Base-by-base conservation (phyloP, 768 basidiomycete species). In the Russula sp. region DNA sequence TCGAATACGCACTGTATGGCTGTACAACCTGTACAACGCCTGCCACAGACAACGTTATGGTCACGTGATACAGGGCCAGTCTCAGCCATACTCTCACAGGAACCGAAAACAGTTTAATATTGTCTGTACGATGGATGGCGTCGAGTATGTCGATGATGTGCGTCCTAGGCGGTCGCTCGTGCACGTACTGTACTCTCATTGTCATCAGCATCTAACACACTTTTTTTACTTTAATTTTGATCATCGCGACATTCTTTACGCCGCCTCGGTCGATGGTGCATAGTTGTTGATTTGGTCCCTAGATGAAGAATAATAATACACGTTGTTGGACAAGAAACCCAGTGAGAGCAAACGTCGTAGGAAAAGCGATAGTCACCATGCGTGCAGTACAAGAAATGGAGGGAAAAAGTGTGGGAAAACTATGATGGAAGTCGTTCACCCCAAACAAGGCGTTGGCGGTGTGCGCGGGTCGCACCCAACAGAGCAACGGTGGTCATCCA, bases 401-500 rank as follows among this genome's bases (percentile, higher is more conserved):
- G 22, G 20, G 10, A 28, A 50, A 18, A 18, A 2, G 26, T 16
- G 20, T 24, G 8, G 7, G 26, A 10, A 7, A 32, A 42, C 79
- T 73, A 91, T 49, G 85, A 88, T 81, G 90, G 87, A 62, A 92
- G 77, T 57, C 84, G 82, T 70, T 89, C 88, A 57, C 90, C 90
- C 88, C 89, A 92, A 16, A 92, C 83, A 24, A 90, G 81, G 46
- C 88, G 78, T 69, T 89, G 84, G 69, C 87, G 79, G 72, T 92
- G 87, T 24, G 89, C 90, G 44, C 85, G 79, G 65, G 88, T 87
- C 30, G 83, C 89, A 34, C 89, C 90, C 26, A 79, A 77, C 22
- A 88, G 71, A 0, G 84, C 82, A 32, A 81, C n/a, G n/a, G n/a
- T n/a, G n/a, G n/a, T n/a, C n/a, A n/a, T 76, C 73, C 85, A 87